Evolutionary conservation across 176 grass and related monocot species (phyloP).

Genomic region (Bromus sterilis): DNA sequence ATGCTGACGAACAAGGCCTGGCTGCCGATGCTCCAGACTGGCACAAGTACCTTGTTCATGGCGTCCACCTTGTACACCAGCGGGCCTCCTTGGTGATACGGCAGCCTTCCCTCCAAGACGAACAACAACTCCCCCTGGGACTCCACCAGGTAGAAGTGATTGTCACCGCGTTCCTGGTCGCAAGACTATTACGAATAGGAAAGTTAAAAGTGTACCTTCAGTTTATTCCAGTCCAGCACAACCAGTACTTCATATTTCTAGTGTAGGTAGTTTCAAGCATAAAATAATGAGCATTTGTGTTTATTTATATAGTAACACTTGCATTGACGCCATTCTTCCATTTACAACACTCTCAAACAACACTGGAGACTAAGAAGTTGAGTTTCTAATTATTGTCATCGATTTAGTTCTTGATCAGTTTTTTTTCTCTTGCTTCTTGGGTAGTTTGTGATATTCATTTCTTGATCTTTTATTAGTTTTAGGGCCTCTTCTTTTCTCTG

Average conservation of each 20-base stretch:
- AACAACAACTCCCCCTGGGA: too few relatives aligned
- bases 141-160: too few relatives aligned
- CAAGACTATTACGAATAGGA: not conserved
- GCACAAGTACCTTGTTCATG: too few relatives aligned
- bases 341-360: not conserved
- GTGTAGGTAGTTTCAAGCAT: not conserved
- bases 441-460: not conserved
- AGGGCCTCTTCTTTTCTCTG: not conserved
- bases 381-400: not conserved
- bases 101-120: too few relatives aligned
- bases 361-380: not conserved
- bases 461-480: not conserved
- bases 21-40: too few relatives aligned
- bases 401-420: not conserved
- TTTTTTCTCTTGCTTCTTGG: not conserved
- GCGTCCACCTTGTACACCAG: too few relatives aligned
- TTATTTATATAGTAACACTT: not conserved
- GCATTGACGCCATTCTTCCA: not conserved
- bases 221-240: constrained; percentile 8
- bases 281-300: not conserved
- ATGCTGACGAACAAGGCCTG: too few relatives aligned
- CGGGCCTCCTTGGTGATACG: too few relatives aligned
- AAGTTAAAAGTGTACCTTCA: constrained; percentile 32
- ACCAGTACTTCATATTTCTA: not conserved
- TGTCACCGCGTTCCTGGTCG: too few relatives aligned